phyloP scores from a whole-genome alignment of 1,139 yeast species.

The Magnusiomyces fungicola region DNA sequence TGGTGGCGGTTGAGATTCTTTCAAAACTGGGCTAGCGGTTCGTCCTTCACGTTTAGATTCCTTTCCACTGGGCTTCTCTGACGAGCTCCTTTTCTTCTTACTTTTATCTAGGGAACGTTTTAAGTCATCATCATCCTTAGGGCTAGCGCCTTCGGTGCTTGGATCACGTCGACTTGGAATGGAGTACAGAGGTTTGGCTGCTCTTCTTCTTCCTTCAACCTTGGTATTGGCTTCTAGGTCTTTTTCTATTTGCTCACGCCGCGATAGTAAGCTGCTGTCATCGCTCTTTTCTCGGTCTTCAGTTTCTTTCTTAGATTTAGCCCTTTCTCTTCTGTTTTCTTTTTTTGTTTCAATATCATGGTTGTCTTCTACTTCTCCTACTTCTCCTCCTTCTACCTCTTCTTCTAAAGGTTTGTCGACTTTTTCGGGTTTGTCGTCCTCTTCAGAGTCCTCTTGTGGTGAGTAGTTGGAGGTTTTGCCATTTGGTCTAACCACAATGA shows the following conservation, averaged over 20 bases:
- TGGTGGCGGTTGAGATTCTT: too few relatives aligned
- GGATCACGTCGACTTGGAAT: not conserved
- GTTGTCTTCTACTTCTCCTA: conserved; percentile 10
- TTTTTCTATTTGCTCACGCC: not conserved
- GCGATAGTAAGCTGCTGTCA: not conserved
- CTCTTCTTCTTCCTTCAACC: not conserved
- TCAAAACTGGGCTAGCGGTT: too few relatives aligned
- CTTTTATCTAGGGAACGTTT: too few relatives aligned
- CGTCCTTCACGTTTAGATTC: too few relatives aligned
- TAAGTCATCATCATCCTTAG: too few relatives aligned
- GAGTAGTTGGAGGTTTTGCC: conserved; percentile 40
- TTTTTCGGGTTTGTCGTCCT: conserved; percentile 27
- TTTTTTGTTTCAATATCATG: not conserved
- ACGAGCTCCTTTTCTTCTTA: too few relatives aligned
- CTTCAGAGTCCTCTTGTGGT: conserved; percentile 31
- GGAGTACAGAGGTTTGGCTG: not conserved
- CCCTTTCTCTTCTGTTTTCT: not conserved
- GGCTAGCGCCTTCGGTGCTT: too few relatives aligned
- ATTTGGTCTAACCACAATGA: conserved; percentile 43
- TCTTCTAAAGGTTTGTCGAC: conserved; percentile 22
- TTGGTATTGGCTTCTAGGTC: not conserved
- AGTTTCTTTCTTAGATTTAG: conserved; percentile 10
- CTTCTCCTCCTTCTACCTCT: conserved; percentile 15
- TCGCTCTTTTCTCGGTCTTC: conserved; percentile 7
- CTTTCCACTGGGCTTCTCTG: too few relatives aligned